Conservation (phyloP, 78 protist genomes). For the Monosiga brevicollis region DNA sequence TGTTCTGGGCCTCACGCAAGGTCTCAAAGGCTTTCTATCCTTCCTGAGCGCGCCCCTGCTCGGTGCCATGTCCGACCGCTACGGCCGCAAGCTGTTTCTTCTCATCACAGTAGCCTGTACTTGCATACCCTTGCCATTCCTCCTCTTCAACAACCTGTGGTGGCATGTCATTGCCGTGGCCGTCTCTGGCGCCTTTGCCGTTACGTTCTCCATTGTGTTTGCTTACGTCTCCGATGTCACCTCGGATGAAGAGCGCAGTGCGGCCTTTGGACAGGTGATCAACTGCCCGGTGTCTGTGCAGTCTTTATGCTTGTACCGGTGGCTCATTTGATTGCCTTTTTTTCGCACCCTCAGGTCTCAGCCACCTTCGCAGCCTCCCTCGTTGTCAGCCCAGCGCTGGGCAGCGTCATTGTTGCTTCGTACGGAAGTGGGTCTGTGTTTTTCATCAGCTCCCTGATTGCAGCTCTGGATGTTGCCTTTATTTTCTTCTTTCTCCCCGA, state of each 20-base stretch:
- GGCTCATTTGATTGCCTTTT: too few species aligned
- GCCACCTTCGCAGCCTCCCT: neutral
- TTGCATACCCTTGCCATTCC: neutral
- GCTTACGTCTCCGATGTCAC: constrained; percentile 7
- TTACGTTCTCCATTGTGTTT: constrained; percentile 11
- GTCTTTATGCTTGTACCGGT: too few species aligned
- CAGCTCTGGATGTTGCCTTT: neutral
- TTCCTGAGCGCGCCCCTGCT: neutral
- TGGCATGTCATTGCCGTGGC: neutral
- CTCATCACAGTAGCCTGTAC: neutral
- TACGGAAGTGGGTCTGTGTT: neutral
- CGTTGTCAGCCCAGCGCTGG: neutral
- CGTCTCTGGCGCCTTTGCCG: constrained; percentile 5
- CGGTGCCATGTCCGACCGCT: neutral
- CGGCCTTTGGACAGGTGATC: constrained; percentile 1
- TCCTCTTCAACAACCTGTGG: neutral
- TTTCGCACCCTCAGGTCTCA: too few species aligned
- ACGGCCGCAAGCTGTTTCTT: constrained; percentile 2
- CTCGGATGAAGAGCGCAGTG: neutral
- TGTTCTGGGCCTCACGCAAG: neutral
- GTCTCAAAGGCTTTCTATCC: neutral
- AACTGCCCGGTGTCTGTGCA: neutral
- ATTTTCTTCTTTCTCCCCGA: neutral
- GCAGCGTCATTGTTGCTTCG: neutral
- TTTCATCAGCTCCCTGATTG: neutral